Base-by-base conservation (phyloP, 495 filamentous ascomycete genomes). In the Umbilicaria muhlenbergii region DNA sequence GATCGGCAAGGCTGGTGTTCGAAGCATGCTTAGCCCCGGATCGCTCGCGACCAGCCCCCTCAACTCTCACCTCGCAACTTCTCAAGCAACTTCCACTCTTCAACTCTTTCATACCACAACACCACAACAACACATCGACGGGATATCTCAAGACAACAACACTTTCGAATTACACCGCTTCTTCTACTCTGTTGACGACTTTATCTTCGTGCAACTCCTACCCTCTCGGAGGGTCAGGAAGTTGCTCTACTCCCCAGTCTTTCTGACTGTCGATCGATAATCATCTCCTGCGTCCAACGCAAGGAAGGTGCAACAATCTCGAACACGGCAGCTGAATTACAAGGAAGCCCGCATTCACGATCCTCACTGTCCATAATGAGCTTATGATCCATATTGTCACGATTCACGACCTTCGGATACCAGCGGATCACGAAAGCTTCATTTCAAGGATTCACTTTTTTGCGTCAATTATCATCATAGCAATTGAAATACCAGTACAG, bases 1-100 rank as follows among this genome's bases (percentile, higher is more conserved):
- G n/a, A n/a, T n/a, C n/a, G n/a, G n/a, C n/a, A n/a, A n/a, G n/a
- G n/a, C 19, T 21, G 19, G 19, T 21, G 19, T 21, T 21, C 19
- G 19, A 21, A 21, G 19, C 19, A 21, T 21, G 19, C 19, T 21
- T 21, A 21, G 19, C 19, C 2, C 19, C 19, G 19, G 19, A 21
- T 28, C 1, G 24, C 24, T 28, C 51, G 19, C 19, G 19, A 21
- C 57, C 48, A 55, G 48, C 54, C 59, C 46, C 54, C 52, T 40
- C 50, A 39, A 43, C 45, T 49, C 45, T 49, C 38, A 41, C 18
- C 40, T 35, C 41, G 39, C 32, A 34, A 33, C 32, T 17, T 37
- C 40, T 10, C 11, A 31, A 34, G 8, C 32, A 2, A 34, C 38
- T 36, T 38, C 12, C 37, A 46, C 41, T n/a, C 19, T 45, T 40